These are phyloP conservation scores for Pichia inconspicua DNA, from an alignment of 1,139 yeast species.

Conservation along the genomic window DNA sequence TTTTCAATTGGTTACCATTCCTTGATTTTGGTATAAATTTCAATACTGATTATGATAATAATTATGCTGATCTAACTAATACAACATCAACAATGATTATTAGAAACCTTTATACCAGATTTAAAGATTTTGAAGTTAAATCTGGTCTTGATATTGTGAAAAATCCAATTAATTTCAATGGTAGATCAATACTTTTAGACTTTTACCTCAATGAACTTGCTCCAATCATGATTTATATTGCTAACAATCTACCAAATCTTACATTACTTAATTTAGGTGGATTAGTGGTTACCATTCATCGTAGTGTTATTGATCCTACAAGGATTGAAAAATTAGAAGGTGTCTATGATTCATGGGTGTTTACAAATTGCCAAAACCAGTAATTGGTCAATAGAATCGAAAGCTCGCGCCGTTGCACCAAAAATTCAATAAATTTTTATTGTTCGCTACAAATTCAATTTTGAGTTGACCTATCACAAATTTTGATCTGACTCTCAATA, in stretches of 20 bases:
- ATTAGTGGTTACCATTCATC: slow-evolving; percentile 10
- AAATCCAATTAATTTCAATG: slow-evolving; percentile 10
- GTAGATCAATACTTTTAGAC: neutral
- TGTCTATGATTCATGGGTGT: slow-evolving; percentile 11
- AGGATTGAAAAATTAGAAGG: slow-evolving; percentile 1
- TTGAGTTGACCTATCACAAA: too few relatives aligned
- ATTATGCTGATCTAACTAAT: slow-evolving; percentile 1
- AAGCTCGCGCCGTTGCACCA: too few relatives aligned
- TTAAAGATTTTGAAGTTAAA: slow-evolving; percentile 17
- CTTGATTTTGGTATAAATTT: slow-evolving; percentile 6
- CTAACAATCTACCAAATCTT: slow-evolving; percentile 11
- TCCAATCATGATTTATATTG: slow-evolving; percentile 16
- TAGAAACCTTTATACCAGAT: slow-evolving; percentile 18
- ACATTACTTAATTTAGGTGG: slow-evolving; percentile 22
- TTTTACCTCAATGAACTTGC: slow-evolving; percentile 14
- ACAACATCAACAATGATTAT: slow-evolving; percentile 14
- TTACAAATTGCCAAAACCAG: slow-evolving; percentile 11
- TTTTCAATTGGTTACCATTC: slow-evolving; percentile 28
- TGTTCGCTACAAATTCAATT: too few relatives aligned
- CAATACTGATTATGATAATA: slow-evolving; percentile 1
- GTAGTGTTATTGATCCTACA: slow-evolving; percentile 5
- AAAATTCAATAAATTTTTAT: too few relatives aligned
- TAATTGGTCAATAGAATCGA: too few relatives aligned
- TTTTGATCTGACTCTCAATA: too few relatives aligned
- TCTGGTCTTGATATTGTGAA: slow-evolving; percentile 18